These are phyloP conservation scores for Umbelopsis isabellina DNA, from an alignment of 192 early-diverging fungal species.

Conservation along the genomic window DNA sequence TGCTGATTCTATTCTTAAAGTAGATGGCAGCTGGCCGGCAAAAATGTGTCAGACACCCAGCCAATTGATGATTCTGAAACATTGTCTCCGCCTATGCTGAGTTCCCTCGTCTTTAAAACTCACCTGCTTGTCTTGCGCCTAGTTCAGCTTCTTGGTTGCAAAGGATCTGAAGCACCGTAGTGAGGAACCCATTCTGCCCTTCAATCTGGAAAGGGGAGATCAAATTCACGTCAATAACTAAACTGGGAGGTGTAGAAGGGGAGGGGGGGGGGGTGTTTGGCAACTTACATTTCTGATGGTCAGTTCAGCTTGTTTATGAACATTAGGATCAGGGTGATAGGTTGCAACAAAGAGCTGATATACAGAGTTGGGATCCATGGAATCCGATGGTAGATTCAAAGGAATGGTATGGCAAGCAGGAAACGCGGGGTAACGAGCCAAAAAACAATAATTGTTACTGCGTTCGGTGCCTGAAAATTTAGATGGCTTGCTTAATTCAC, in stretches of 20 bases:
- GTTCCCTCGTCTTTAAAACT: conserved; percentile 17
- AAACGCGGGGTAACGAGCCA: background rate
- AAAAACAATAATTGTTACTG: too few species aligned
- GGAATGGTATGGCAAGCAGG: background rate
- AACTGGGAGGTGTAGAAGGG: background rate
- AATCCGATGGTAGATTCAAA: background rate
- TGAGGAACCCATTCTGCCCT: conserved; percentile 49
- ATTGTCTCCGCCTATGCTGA: conserved; percentile 8
- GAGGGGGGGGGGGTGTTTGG: background rate
- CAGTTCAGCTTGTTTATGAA: conserved; percentile 82
- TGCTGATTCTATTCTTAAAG: conserved; percentile 85
- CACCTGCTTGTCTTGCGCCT: conserved; percentile 63
- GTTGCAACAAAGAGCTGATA: conserved; percentile 78
- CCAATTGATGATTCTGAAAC: background rate
- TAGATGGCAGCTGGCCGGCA: conserved; percentile 65
- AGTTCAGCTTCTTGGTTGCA: conserved; percentile 52
- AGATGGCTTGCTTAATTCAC: too few species aligned
- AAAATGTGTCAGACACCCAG: background rate
- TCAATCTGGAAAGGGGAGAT: conserved; percentile 40
- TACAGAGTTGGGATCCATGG: conserved; percentile 61
- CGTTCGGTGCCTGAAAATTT: too few species aligned
- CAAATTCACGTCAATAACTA: background rate
- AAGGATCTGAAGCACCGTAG: conserved; percentile 54
- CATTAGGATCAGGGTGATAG: conserved; percentile 74
- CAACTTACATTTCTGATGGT: conserved; percentile 70